phyloP scores from a whole-genome alignment of 257 asterid genomes.

The Plantago ovata region DNA sequence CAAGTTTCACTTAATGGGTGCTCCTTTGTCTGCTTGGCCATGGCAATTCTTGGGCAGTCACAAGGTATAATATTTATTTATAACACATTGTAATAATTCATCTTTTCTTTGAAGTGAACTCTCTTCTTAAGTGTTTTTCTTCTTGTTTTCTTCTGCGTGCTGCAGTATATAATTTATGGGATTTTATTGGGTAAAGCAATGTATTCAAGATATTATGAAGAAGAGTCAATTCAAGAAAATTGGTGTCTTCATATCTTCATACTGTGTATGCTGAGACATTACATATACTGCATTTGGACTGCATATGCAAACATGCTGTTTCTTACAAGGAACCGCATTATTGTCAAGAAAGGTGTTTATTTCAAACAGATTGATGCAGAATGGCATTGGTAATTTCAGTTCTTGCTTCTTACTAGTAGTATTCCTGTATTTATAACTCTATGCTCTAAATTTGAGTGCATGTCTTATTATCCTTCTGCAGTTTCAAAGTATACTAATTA shows the following conservation, averaged over 20 bases:
- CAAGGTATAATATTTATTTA: slow-evolving; percentile 44
- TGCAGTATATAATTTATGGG: slow-evolving; percentile 60
- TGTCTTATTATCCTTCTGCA: no score
- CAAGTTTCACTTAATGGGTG: slow-evolving; percentile 57
- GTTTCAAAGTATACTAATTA: no score
- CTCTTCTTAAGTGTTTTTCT: background rate
- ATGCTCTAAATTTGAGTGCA: no score
- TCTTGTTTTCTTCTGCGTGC: no score
- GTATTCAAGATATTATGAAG: slow-evolving; percentile 47
- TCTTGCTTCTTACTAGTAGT: no score
- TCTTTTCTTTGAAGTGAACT: background rate
- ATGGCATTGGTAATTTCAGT: slow-evolving; percentile 66
- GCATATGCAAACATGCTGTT: slow-evolving; percentile 70
- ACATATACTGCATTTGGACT: slow-evolving; percentile 52
- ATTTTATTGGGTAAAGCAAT: slow-evolving; percentile 53
- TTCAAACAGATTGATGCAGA: slow-evolving; percentile 83
- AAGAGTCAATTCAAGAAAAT: slow-evolving; percentile 24
- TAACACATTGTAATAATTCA: background rate
- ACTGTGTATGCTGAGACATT: slow-evolving; percentile 51
- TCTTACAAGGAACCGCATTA: slow-evolving; percentile 59
- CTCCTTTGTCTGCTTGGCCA: slow-evolving; percentile 70
- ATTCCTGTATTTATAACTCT: no score
- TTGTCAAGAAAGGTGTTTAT: slow-evolving; percentile 60
- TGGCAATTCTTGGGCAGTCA: slow-evolving; percentile 60
- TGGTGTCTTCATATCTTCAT: slow-evolving; percentile 67